Base-by-base conservation (phyloP, 148 eudicot species). In the Limonium bicolor region DNA sequence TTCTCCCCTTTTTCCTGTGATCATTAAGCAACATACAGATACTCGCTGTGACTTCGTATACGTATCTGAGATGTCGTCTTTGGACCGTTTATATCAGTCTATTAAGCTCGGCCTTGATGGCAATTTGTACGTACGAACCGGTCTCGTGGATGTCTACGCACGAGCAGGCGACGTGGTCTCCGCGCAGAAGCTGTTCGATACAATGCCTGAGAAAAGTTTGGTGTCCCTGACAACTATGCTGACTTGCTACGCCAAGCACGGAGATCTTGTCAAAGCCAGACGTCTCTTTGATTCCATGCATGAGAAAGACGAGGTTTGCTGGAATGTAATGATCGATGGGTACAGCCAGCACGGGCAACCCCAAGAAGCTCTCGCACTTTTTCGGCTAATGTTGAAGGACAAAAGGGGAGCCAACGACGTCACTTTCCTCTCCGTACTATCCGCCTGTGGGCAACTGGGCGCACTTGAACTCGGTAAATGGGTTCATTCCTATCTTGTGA, bases 311-410 rank as follows among this genome's bases (percentile, higher is more conserved):
- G 77, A 66, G 3, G 93, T 90, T 29, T 73, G 82, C 53, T 90
- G 99, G 99, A 90, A 80, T 59, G 95, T 78, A 47, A 90, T 84
- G 79, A 90, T 90, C 54, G 86, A 76, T 57, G 95, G 88, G 65
- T 84, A 80, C 36, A 40, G 66, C 1, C 85, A 90, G 27, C 68
- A 80, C 21, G 80, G 78, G 23, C 63, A 59, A 41, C 76, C 93
- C 25, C 71, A 54, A 23, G 85, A 85, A 27, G 77, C 80, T 8
- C 56, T 90, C 53, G 45, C 14, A 8, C 67, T 85, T 24, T 81
- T 85, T 55, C 69, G 79, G 51, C 21, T 51, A 27, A 78, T 90
- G 99, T 46, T 85, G 59, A 34, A 53, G 36, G 48, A 19, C 7
- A 65, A 59, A 29, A 41, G 73, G 65, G 69, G 50, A 46, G 78